phyloP scores from a whole-genome alignment of 345 rosid species.

The Microcos paniculata region DNA sequence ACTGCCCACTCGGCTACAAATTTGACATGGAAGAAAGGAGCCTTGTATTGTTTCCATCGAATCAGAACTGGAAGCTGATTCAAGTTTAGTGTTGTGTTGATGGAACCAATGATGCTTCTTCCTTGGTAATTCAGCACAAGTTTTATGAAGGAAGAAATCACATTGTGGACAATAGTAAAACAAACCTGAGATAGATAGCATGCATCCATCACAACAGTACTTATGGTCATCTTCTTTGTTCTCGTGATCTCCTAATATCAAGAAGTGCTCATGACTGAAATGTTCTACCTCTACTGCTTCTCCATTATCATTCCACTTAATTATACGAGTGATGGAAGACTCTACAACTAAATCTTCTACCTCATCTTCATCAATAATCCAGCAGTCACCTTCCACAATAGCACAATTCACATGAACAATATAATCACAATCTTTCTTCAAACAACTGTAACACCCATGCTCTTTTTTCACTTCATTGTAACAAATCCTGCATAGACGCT shows the following conservation, averaged over 20 bases:
- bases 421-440: background rate
- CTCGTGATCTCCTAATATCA: background rate
- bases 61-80: background rate
- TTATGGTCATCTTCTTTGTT: background rate
- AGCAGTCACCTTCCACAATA: background rate
- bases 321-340: background rate
- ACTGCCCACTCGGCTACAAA: accelerated
- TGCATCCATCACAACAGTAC: background rate
- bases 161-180: slow-evolving; percentile 21
- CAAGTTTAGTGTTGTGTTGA: background rate
- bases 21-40: background rate
- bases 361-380: background rate
- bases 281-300: background rate
- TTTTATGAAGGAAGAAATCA: background rate
- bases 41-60: too few relatives aligned
- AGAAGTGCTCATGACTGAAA: background rate
- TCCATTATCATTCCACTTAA: background rate
- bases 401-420: background rate
- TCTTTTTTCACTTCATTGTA: background rate
- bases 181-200: background rate
- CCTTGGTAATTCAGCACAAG: background rate
- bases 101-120: too few relatives aligned
- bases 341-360: background rate
- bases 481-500: background rate
- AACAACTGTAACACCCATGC: background rate